phyloP scores from a whole-genome alignment of 1,284 basidiomycete genomes.

The Leucoagaricus sp. region DNA sequence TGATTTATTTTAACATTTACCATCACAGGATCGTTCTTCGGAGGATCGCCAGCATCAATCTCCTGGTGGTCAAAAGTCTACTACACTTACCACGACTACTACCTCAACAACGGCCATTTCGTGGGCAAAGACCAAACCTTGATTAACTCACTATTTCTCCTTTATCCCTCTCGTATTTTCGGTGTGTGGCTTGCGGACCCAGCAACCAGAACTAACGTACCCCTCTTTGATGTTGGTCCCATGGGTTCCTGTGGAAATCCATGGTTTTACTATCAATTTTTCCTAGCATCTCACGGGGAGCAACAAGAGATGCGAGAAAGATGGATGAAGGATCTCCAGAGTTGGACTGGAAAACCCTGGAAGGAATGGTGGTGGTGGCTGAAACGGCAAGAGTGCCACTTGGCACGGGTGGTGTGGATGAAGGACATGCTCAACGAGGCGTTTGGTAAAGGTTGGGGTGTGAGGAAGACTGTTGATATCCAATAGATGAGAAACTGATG shows the following conservation, averaged over 20 bases:
- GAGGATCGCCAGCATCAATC: conserved; percentile 42
- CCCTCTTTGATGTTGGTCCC: background rate
- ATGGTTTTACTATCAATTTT: conserved; percentile 55
- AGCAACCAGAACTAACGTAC: conserved; percentile 17
- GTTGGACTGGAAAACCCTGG: conserved; percentile 12
- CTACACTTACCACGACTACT: conserved; percentile 52
- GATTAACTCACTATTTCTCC: conserved; percentile 50
- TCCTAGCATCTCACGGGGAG: conserved; percentile 35
- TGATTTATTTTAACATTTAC: background rate
- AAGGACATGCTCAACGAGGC: conserved; percentile 22
- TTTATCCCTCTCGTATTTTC: conserved; percentile 46
- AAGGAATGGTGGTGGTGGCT: conserved; percentile 29
- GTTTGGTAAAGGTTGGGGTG: conserved; percentile 28
- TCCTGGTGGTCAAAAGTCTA: conserved; percentile 44
- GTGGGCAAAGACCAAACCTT: conserved; percentile 57
- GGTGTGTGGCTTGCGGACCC: conserved; percentile 34
- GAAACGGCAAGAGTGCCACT: conserved; percentile 25
- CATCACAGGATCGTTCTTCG: conserved; percentile 54
- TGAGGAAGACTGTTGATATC: conserved; percentile 1
- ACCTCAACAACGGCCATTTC: conserved; percentile 43
- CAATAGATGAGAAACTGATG: too few species aligned
- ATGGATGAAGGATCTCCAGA: conserved; percentile 17
- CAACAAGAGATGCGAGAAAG: conserved; percentile 28
- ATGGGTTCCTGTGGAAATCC: conserved; percentile 39
- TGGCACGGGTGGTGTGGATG: conserved; percentile 26